Conservation (phyloP, 139 green algal species). For the Coccomyxa sp. region DNA sequence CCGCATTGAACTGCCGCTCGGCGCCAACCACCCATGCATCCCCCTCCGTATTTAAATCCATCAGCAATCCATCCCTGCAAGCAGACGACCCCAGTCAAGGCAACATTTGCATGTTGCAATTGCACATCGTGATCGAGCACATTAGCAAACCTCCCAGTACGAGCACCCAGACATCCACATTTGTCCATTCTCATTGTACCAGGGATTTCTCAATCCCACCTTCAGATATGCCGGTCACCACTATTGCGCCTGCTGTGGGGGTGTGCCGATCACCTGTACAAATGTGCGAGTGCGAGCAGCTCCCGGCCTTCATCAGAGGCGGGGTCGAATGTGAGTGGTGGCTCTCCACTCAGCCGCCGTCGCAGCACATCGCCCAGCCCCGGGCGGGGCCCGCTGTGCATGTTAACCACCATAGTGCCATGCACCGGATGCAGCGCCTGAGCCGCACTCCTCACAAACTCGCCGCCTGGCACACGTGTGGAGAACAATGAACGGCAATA, state of each 20-base stretch:
- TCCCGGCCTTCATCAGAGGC: neutral
- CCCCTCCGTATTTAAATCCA: neutral
- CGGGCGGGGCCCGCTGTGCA: conserved; percentile 17
- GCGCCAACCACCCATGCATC: neutral
- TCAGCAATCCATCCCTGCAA: neutral
- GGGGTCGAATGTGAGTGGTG: neutral
- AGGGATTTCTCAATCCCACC: neutral
- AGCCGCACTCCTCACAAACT: conserved; percentile 26
- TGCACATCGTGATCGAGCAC: neutral
- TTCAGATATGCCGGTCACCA: neutral
- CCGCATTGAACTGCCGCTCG: neutral
- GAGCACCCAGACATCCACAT: neutral
- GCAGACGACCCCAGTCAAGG: no score
- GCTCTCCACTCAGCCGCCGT: neutral
- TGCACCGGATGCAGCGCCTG: conserved; percentile 38
- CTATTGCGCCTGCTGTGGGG: neutral
- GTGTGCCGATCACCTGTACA: neutral
- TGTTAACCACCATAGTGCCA: conserved; percentile 48
- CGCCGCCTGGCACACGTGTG: neutral
- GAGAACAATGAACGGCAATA: neutral
- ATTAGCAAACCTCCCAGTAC: neutral
- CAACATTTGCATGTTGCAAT: no score
- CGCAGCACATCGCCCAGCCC: neutral
- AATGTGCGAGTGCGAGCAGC: neutral
- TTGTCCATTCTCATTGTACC: neutral